Conservation (phyloP, 2,329 filamentous ascomycete species). For the Trichoderma cornu-damae region DNA sequence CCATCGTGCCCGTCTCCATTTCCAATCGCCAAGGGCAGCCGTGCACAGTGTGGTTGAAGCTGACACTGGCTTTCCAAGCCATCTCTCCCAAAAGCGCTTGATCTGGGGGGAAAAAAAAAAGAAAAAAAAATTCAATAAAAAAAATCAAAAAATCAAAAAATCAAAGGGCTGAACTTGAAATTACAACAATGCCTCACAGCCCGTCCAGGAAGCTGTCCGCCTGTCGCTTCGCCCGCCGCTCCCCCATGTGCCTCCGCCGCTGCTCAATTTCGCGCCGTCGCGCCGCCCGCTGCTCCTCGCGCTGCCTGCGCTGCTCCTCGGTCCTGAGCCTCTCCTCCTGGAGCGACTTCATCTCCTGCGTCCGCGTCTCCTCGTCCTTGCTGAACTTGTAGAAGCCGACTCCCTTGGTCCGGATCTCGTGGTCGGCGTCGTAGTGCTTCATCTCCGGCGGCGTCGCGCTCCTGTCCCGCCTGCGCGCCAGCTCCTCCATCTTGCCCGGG, state of each 20-base stretch:
- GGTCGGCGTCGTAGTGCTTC: slow-evolving; percentile 78
- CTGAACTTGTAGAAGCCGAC: slow-evolving; percentile 91
- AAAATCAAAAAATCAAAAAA: too few relatives aligned
- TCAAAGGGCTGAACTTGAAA: too few relatives aligned
- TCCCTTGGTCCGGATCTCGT: slow-evolving; percentile 81
- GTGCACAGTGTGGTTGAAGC: too few relatives aligned
- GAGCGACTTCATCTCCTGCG: slow-evolving; percentile 69
- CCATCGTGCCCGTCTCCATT: too few relatives aligned
- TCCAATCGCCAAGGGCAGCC: too few relatives aligned
- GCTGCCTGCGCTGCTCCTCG: slow-evolving; percentile 54
- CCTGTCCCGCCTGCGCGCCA: slow-evolving; percentile 73
- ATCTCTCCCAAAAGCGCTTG: too few relatives aligned
- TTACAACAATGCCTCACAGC: slow-evolving; percentile 34
- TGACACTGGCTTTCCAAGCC: too few relatives aligned
- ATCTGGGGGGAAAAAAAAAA: too few relatives aligned
- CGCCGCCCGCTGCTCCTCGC: slow-evolving; percentile 53
- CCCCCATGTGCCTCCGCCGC: slow-evolving; percentile 57
- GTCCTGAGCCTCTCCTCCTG: slow-evolving; percentile 63
- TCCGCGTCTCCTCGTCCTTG: slow-evolving; percentile 61
- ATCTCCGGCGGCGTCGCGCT: slow-evolving; percentile 74
- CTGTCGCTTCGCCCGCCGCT: slow-evolving; percentile 57
- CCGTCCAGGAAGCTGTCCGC: slow-evolving; percentile 68
- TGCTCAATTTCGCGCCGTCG: slow-evolving; percentile 60
- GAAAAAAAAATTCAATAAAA: too few relatives aligned
- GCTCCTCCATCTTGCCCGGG: slow-evolving; percentile 65